Percentiles rank a stretch among this genome's conserved stretches.
These are phyloP conservation scores for Cercospora janseana DNA, from an alignment of 2,329 filamentous ascomycete genomes.

Conservation along the genomic window DNA sequence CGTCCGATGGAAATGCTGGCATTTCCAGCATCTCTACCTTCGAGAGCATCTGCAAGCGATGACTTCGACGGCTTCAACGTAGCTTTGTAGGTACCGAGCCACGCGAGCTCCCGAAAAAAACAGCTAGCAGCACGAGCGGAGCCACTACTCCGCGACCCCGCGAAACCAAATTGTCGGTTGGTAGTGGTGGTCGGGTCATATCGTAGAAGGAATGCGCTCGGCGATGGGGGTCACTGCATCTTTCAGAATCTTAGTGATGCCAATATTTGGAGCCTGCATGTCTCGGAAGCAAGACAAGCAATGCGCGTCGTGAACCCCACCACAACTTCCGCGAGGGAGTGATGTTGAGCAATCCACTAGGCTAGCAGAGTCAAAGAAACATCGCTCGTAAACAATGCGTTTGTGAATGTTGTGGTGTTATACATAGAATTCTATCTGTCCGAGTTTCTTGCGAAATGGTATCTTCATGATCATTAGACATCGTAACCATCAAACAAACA, in stretches of 20 bases:
- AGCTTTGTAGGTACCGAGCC: no score
- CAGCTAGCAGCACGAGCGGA: not conserved
- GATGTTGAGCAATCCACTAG: no score
- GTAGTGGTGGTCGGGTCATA: no score
- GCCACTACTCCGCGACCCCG: not conserved
- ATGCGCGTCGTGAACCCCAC: not conserved
- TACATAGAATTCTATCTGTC: not conserved
- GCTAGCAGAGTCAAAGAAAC: no score
- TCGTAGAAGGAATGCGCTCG: not conserved
- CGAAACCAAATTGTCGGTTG: not conserved
- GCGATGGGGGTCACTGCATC: not conserved
- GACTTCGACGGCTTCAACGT: no score
- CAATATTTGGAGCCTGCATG: not conserved
- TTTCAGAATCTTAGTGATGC: not conserved
- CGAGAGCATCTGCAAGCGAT: no score
- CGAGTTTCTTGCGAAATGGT: not conserved
- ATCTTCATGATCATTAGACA: constrained; percentile 9
- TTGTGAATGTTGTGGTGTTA: not conserved
- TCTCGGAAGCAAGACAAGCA: constrained; percentile 1
- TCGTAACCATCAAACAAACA: not conserved
- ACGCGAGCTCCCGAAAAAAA: not conserved
- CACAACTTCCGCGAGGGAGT: no score
- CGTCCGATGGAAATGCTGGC: no score
- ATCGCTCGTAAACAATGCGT: no score
- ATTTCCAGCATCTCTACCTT: no score